Conservation (phyloP, 202 grass and related monocot species). For the Schoenoplectus tabernaemontani region DNA sequence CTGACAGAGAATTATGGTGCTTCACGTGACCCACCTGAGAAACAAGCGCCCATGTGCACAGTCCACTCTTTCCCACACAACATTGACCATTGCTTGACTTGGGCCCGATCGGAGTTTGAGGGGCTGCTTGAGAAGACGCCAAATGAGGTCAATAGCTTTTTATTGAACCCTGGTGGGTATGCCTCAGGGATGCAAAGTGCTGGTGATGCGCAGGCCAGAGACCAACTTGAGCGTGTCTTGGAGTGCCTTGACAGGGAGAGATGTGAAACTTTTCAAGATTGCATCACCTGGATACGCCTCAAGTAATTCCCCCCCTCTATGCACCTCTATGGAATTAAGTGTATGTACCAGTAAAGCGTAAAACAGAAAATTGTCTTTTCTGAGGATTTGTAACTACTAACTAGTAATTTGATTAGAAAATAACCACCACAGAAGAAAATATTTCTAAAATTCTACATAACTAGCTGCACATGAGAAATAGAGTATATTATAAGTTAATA, state of each 20-base stretch:
- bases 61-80: conserved; percentile 77
- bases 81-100: conserved; percentile 72
- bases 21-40: conserved; percentile 68
- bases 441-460: background rate
- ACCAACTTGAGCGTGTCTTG: conserved; percentile 41
- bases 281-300: conserved; percentile 62
- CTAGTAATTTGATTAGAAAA: background rate
- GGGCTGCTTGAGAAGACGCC: conserved; percentile 67
- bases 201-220: conserved; percentile 71
- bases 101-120: conserved; percentile 73
- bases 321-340: background rate
- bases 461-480: background rate
- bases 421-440: background rate
- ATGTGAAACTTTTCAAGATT: conserved; percentile 67
- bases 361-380: background rate
- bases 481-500: background rate
- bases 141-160: conserved; percentile 67
- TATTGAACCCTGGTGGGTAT: conserved; percentile 54
- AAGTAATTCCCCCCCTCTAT: conserved; percentile 41
- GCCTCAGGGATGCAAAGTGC: conserved; percentile 50
- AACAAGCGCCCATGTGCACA: conserved; percentile 78
- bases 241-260: conserved; percentile 59
- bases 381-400: background rate
- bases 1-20: conserved; percentile 81
- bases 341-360: background rate